Evolutionary conservation across 1,139 yeast species (phyloP).

Genomic region (Candida pseudocylindracea): DNA sequence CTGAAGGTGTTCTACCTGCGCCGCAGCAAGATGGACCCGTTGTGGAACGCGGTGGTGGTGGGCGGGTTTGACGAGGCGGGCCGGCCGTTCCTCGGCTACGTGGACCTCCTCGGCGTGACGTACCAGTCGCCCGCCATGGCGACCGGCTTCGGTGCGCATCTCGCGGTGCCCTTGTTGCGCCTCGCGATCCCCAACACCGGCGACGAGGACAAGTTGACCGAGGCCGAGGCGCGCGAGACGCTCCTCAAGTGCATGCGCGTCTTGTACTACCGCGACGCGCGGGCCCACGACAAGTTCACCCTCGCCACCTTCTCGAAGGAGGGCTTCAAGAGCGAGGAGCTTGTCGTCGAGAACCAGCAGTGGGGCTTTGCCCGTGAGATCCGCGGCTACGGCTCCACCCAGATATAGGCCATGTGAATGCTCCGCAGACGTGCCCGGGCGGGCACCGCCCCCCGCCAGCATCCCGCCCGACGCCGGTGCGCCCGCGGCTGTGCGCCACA

Average conservation of each 20-base stretch:
- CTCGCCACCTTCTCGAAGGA: slow-evolving; percentile 39
- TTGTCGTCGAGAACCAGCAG: slow-evolving; percentile 50
- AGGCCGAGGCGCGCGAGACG: slow-evolving; percentile 53
- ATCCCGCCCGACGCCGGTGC: no score
- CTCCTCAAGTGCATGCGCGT: slow-evolving; percentile 84
- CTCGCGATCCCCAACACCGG: slow-evolving; percentile 61
- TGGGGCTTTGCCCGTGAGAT: slow-evolving; percentile 88
- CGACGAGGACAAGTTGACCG: slow-evolving; percentile 45
- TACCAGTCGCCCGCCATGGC: slow-evolving; percentile 80
- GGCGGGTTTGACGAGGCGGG: slow-evolving; percentile 63
- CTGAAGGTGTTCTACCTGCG: slow-evolving; percentile 70
- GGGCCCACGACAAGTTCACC: slow-evolving; percentile 72
- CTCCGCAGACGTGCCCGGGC: no score
- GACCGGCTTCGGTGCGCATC: slow-evolving; percentile 91
- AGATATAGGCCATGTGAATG: slow-evolving; percentile 7
- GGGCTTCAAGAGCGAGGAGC: slow-evolving; percentile 26
- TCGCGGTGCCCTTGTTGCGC: slow-evolving; percentile 84
- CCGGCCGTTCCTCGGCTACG: slow-evolving; percentile 58
- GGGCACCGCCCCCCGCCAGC: no score
- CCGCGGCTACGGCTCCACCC: slow-evolving; percentile 67
- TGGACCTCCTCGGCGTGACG: slow-evolving; percentile 80
- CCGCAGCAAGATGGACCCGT: slow-evolving; percentile 83
- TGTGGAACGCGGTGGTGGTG: slow-evolving; percentile 87
- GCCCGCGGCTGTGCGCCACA: no score
- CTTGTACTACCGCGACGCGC: slow-evolving; percentile 86